Conservation (phyloP, 441 rosid genomes). For the Populus tomentosa region DNA sequence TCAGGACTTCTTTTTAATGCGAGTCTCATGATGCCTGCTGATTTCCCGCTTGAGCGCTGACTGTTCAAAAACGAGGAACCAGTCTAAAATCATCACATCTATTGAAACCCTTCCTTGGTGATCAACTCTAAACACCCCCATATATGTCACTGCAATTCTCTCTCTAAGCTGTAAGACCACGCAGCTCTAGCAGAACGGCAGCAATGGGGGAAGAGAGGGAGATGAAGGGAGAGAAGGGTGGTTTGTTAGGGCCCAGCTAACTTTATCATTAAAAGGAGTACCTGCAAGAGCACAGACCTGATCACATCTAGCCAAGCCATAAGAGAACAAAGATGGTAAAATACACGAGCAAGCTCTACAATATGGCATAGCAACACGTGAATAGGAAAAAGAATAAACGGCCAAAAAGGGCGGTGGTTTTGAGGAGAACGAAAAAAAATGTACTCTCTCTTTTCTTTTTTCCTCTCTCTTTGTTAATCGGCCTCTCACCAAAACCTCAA, state of each 20-base stretch:
- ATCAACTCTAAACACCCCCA: background rate
- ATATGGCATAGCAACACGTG: conserved; percentile 66
- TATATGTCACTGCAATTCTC: background rate
- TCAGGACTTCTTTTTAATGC: conserved; percentile 11
- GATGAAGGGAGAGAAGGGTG: background rate
- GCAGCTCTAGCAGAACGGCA: conserved; percentile 10
- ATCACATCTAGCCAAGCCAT: conserved; percentile 38
- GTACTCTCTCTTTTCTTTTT: conserved; percentile 1
- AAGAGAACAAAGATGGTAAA: conserved; percentile 65
- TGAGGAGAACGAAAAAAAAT: conserved; percentile 35
- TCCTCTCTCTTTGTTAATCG: background rate
- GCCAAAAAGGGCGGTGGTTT: conserved; percentile 54
- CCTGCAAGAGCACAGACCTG: conserved; percentile 30
- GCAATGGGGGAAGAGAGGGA: background rate
- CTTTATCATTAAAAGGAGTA: conserved; percentile 32
- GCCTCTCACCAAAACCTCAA: conserved; percentile 8
- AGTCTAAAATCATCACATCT: background rate
- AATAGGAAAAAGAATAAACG: conserved; percentile 38
- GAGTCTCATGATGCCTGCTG: conserved; percentile 6
- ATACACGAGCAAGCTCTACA: conserved; percentile 26
- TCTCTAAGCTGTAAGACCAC: background rate
- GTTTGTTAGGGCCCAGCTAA: conserved; percentile 25
- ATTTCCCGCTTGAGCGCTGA: background rate
- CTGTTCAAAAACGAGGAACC: conserved; percentile 6
- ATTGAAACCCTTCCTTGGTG: background rate